These are phyloP conservation scores for Diaporthe sp. DNA, from an alignment of 2,329 filamentous ascomycete genomes.

Conservation along the genomic window DNA sequence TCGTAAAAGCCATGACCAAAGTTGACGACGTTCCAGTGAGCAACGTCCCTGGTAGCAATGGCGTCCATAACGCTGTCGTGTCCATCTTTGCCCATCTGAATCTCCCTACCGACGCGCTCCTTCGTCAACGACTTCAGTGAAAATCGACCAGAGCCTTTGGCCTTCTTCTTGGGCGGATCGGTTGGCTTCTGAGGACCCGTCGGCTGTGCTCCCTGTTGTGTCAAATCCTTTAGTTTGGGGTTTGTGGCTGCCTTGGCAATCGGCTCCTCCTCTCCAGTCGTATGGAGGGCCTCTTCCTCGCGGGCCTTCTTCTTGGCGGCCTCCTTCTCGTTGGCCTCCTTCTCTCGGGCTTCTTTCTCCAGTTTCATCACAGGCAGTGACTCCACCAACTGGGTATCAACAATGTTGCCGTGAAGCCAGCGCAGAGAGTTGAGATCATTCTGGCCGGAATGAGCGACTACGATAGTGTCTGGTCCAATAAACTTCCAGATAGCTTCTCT, in stretches of 20 bases:
- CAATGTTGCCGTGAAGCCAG: conserved; percentile 61
- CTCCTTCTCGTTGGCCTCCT: conserved; percentile 39
- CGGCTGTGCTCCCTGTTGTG: not conserved
- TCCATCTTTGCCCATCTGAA: conserved; percentile 23
- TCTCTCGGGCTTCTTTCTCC: conserved; percentile 42
- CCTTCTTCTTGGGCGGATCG: conserved; percentile 4
- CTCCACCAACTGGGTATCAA: conserved; percentile 61
- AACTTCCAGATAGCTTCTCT: conserved; percentile 58
- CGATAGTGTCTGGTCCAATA: conserved; percentile 60
- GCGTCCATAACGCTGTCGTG: conserved; percentile 36
- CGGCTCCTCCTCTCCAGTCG: not conserved
- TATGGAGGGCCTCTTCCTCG: not conserved
- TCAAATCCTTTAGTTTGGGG: too few relatives aligned
- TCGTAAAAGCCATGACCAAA: conserved; percentile 22
- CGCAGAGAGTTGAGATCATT: conserved; percentile 60
- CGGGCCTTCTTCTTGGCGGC: conserved; percentile 24
- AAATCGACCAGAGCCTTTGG: conserved; percentile 29
- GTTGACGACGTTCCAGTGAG: conserved; percentile 31
- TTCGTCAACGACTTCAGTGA: conserved; percentile 28
- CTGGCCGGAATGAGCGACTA: conserved; percentile 61
- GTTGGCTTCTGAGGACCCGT: not conserved
- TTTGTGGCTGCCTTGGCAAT: too few relatives aligned
- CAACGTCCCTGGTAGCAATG: conserved; percentile 31
- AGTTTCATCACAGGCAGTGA: conserved; percentile 41
- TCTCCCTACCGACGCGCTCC: conserved; percentile 20